Evolutionary conservation across 768 basidiomycete genomes (phyloP), one percentile per base, ranked within the genome.

Genomic region (Clitopilus passeckerianus): DNA sequence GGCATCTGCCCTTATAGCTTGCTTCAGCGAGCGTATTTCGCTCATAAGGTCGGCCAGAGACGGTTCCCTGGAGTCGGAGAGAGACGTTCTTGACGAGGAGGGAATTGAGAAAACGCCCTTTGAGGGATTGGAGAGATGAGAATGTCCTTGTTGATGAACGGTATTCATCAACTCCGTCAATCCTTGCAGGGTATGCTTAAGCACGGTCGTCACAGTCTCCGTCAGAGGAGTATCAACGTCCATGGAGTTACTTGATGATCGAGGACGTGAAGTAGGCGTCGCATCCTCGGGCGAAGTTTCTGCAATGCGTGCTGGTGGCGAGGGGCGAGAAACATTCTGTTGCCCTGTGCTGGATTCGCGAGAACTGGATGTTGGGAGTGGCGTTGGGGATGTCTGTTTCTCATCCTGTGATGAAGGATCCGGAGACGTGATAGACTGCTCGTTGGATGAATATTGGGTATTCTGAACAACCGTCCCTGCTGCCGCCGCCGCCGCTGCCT

Each of bases 121-220:
- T 24, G 46, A 22, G 3, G n/a, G 20, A 50, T 22, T 10, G 2
- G 20, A n/a, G 6, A n/a, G n/a, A 3, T 44, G 50, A 30, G 27
- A 30, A 30, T 30, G 3, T 16, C 56, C 24, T 41, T 61, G 66
- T 5, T 60, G 57, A 27, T 62, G 66, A n/a, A 64, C 23, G 20
- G 41, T 60, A 34, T 67, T 65, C 6, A 68, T 54, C 2, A 65
- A 57, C 43, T 68, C 64, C 6, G 64, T 60, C 52, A 68, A 43
- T 35, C 56, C 60, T 23, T 54, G 34, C 56, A 60, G 33, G 23
- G 60, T 67, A 46, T 65, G 64, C 43, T 65, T 59, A 61, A 68
- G 65, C 58, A 68, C 63, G 1, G 63, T 63, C 54, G 59, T 60
- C 58, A 68, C 63, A 4, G 60, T 63, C 35, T 58, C 60, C 30